Percentiles rank a stretch among this genome's conserved stretches.
Evolutionary conservation across 176 grass and related monocot genomes (phyloP).

Genomic region (Phoenix roebelenii): DNA sequence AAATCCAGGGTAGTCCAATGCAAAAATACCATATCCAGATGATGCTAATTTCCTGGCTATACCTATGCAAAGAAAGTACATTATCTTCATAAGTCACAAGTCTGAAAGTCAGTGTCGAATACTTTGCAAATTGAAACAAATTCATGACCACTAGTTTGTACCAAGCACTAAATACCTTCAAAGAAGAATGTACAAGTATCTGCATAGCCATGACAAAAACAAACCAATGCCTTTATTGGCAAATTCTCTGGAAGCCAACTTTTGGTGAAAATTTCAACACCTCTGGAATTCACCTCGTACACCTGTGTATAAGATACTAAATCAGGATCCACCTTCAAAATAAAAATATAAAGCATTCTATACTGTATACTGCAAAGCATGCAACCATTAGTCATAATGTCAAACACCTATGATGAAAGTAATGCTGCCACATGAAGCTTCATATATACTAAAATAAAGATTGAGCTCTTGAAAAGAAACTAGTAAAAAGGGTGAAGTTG

Average conservation of each 20-base stretch:
- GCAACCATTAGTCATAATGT: no score
- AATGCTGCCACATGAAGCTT: no score
- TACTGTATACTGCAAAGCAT: no score
- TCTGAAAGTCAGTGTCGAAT: no score
- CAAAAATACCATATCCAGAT: slow-evolving; percentile 81
- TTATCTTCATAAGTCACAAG: no score
- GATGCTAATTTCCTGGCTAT: slow-evolving; percentile 79
- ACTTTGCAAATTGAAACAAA: neutral
- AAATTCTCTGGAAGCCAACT: slow-evolving; percentile 68
- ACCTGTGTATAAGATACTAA: slow-evolving; percentile 27
- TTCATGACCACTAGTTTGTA: neutral
- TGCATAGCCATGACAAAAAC: slow-evolving; percentile 90
- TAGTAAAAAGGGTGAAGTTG: no score
- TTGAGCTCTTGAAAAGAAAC: no score
- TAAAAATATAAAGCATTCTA: no score
- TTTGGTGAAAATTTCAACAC: slow-evolving; percentile 90
- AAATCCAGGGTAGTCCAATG: slow-evolving; percentile 89
- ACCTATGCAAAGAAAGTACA: slow-evolving; percentile 31
- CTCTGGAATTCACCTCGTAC: slow-evolving; percentile 76
- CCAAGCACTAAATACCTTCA: slow-evolving; percentile 44
- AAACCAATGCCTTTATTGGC: slow-evolving; percentile 69
- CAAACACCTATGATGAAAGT: no score
- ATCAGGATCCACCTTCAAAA: neutral
- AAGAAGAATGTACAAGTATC: slow-evolving; percentile 98
- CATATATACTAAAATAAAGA: no score